Evolutionary conservation across 345 rosid species (phyloP), one percentile per base, ranked within the genome.

Genomic region (Lenwebbia sp.): DNA sequence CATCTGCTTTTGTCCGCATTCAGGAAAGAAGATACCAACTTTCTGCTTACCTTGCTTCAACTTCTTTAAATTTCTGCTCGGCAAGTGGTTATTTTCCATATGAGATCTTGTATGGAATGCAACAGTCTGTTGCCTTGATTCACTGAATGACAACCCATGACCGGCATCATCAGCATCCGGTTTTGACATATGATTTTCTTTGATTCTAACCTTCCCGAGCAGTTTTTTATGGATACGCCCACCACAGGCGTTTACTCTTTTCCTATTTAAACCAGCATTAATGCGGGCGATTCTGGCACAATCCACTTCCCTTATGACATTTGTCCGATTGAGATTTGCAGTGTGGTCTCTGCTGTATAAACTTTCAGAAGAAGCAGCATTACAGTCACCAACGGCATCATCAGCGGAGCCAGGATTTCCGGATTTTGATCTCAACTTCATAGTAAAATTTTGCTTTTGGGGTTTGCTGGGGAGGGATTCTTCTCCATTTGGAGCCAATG

Each of bases 31-130:
- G 56, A 70, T 28, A 78, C 54, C 54, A 83, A 81, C 58, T 55
- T 86, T 86, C 78, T 62, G 55, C 47, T 83, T 56, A 33, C 30
- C 55, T 57, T 51, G 57, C 74, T 56, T 81, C 44, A 52, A 65
- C 84, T 82, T 86, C 60, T 21, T 86, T 84, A 84, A 86, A 78
- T 15, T 85, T 81, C 40, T 60, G 82, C 85, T 60, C 9, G n/a
- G 51, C 85, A 1, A 33, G 57, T 86, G 60, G 52, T 70, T 78
- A 84, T 86, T 82, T 26, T 54, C 54, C 82, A 65, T 62, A 87
- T 82, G 53, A 86, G 75, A 75, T 85, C 76, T 84, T 47, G 85
- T 53, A 83, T 14, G 33, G 54, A 33, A 44, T 53, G 54, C 55
- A 82, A 83, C 40, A n/a, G 78, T 83, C 49, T 58, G 85, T 55